These are phyloP conservation scores for Diaporthe ampelina DNA, from an alignment of 2,329 filamentous ascomycete genomes.

Conservation along the genomic window DNA sequence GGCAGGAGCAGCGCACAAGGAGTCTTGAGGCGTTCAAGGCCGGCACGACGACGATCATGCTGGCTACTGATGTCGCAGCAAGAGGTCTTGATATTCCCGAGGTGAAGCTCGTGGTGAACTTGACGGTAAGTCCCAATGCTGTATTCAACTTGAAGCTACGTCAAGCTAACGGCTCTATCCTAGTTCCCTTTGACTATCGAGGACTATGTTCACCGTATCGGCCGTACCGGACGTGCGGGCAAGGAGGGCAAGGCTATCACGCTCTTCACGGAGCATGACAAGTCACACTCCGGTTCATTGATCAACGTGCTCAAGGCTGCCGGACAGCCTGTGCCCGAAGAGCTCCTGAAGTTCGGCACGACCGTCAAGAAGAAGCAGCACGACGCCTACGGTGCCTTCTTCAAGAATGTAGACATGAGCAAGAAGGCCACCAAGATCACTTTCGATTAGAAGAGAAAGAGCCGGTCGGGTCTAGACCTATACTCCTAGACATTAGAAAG, in stretches of 20 bases:
- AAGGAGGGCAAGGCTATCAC: conserved; percentile 92
- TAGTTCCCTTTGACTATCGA: conserved; percentile 93
- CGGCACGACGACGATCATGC: conserved; percentile 84
- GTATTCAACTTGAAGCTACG: conserved; percentile 7
- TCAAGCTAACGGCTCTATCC: conserved; percentile 41
- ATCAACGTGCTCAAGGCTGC: conserved; percentile 96
- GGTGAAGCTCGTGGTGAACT: conserved; percentile 94
- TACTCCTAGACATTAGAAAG: not conserved
- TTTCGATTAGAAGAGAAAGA: conserved; percentile 72
- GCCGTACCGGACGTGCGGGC: conserved; percentile 92
- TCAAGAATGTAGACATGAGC: conserved; percentile 87
- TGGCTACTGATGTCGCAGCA: conserved; percentile 96
- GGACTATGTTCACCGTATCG: conserved; percentile 98
- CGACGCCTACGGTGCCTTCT: conserved; percentile 94
- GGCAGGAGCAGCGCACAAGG: conserved; percentile 87
- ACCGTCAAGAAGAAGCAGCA: conserved; percentile 99
- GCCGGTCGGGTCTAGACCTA: not conserved
- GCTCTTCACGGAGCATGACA: conserved; percentile 95
- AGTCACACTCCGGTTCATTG: conserved; percentile 87
- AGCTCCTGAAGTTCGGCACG: conserved; percentile 93
- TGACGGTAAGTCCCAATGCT: conserved; percentile 70
- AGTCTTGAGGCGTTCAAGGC: conserved; percentile 93
- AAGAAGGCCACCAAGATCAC: conserved; percentile 93
- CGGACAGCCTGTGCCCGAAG: conserved; percentile 90
- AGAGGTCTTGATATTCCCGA: conserved; percentile 94